phyloP scores from a whole-genome alignment of 306 rosid species.

The Nissolia schottii region DNA sequence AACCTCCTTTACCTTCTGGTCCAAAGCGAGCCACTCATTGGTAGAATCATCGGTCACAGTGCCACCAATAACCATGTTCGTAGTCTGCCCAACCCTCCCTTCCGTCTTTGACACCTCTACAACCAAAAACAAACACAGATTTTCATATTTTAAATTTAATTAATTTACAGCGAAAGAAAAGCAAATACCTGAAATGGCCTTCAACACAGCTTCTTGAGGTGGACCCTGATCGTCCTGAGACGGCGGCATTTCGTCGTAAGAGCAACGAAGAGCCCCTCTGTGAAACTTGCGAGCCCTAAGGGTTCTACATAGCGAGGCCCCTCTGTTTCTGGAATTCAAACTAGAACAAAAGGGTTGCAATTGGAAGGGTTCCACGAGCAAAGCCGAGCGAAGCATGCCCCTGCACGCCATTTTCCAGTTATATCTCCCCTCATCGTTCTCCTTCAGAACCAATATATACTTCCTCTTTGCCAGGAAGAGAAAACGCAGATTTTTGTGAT shows the following conservation, averaged over 20 bases:
- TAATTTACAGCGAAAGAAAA: not conserved
- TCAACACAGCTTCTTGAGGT: conserved; percentile 88
- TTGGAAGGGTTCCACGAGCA: conserved; percentile 51
- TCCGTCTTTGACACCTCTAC: conserved; percentile 93
- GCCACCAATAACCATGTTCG: conserved; percentile 95
- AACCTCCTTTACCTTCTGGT: conserved; percentile 65
- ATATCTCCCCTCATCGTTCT: not conserved
- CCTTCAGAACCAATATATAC: not conserved
- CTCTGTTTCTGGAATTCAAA: conserved; percentile 13
- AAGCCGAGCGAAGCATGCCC: conserved; percentile 50
- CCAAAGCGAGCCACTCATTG: conserved; percentile 86
- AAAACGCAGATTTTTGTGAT: conserved; percentile 28
- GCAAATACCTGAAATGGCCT: conserved; percentile 83
- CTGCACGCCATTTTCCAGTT: conserved; percentile 58
- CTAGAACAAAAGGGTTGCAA: conserved; percentile 43
- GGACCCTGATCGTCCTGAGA: conserved; percentile 87
- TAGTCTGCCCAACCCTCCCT: conserved; percentile 97
- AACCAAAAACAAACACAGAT: conserved; percentile 11
- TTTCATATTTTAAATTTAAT: not conserved
- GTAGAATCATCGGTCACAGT: conserved; percentile 89
- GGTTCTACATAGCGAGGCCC: conserved; percentile 26
- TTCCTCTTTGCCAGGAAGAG: not conserved
- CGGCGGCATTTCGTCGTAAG: conserved; percentile 41
- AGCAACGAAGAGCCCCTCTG: conserved; percentile 43
- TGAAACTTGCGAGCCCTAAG: conserved; percentile 39